Evolutionary conservation across 2,329 filamentous ascomycete genomes (phyloP).

Genomic region (Aspergillus sp.): DNA sequence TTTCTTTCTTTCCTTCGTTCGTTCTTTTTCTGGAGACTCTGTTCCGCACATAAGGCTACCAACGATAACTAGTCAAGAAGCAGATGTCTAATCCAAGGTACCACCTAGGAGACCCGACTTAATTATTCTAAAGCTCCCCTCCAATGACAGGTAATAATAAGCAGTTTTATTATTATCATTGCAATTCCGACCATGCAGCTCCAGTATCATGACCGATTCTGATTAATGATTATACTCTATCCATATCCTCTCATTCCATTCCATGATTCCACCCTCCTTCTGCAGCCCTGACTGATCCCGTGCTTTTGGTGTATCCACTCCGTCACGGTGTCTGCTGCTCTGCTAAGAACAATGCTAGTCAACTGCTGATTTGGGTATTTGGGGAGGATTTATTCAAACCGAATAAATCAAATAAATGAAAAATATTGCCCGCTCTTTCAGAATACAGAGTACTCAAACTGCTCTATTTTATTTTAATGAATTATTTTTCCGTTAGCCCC

Average conservation of each 20-base stretch:
- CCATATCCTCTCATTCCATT: background rate
- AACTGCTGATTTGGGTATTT: conserved; percentile 10
- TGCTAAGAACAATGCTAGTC: conserved; percentile 12
- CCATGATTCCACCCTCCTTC: conserved; percentile 5
- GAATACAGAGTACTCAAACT: no score
- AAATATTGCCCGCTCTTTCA: no score
- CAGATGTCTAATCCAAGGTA: background rate
- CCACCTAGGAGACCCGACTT: background rate
- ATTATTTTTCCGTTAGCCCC: conserved; percentile 1
- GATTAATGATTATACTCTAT: background rate
- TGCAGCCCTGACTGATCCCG: conserved; percentile 12
- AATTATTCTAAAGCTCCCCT: background rate
- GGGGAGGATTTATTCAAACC: background rate
- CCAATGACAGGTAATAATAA: background rate
- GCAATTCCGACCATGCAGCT: background rate
- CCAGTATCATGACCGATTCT: background rate
- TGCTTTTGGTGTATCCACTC: conserved; percentile 17
- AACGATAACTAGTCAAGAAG: no score
- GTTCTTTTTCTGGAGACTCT: no score
- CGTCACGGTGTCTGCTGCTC: conserved; percentile 15
- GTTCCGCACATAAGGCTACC: no score
- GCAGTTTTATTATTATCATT: background rate
- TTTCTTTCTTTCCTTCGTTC: no score
- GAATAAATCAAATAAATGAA: background rate
- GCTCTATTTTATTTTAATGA: background rate